A percentile compares a stretch with the other conserved stretches of the same genome.
phyloP scores from a whole-genome alignment of 306 rosid genomes.

The Malus domestica region ASM211411v1 NC_041803.1:12021501-12022000 shows the following conservation, averaged over 20 bases:
- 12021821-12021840: not conserved
- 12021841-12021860: not conserved
- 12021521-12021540: not conserved
- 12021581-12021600: not conserved
- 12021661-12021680: not conserved
- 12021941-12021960: not conserved
- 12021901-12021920: not conserved
- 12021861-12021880: not conserved
- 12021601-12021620: no score
- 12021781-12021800: not conserved
- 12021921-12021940: not conserved
- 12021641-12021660: not conserved
- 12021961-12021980: not conserved
- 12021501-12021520: not conserved
- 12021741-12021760: no score
- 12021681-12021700: not conserved
- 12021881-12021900: not conserved
- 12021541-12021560: not conserved
- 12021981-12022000: constrained; percentile 1
- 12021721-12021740: no score
- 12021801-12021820: not conserved
- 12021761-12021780: no score
- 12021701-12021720: no score
- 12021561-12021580: accelerated
- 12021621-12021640: not conserved